A percentile compares a stretch with the other conserved stretches of the same genome.
These are phyloP conservation scores for Fusarium sarcochroum DNA, from an alignment of 2,329 filamentous ascomycete genomes.

Conservation along the genomic window DNA sequence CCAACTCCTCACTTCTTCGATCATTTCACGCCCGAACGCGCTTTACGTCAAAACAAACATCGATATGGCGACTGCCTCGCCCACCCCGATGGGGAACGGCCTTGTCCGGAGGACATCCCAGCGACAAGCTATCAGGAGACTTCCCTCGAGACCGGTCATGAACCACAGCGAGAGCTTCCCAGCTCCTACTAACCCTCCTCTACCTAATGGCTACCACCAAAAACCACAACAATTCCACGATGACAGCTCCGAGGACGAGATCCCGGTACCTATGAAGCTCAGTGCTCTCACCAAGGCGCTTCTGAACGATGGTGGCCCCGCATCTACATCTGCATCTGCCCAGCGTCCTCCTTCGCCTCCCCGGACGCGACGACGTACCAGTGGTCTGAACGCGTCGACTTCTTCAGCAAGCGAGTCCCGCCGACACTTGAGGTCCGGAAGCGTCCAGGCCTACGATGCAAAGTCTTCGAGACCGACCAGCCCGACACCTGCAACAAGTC, in stretches of 20 bases:
- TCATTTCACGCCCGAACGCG: conserved; percentile 34
- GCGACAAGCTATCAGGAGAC: conserved; percentile 67
- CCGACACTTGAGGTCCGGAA: conserved; percentile 64
- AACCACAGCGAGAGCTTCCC: conserved; percentile 63
- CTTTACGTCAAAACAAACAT: conserved; percentile 40
- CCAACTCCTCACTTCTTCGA: conserved; percentile 39
- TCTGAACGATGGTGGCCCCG: conserved; percentile 73
- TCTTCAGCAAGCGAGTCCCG: conserved; percentile 60
- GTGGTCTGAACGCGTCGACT: conserved; percentile 61
- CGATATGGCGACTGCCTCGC: conserved; percentile 67
- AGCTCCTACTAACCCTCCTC: conserved; percentile 47
- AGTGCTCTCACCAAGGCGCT: conserved; percentile 93
- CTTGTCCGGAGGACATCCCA: conserved; percentile 67
- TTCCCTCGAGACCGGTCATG: conserved; percentile 62
- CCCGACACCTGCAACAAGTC: conserved; percentile 57
- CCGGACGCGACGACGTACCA: conserved; percentile 64
- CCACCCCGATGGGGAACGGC: conserved; percentile 68
- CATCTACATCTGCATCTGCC: conserved; percentile 58
- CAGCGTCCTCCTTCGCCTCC: conserved; percentile 61
- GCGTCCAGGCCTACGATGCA: conserved; percentile 57
- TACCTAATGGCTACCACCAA: conserved; percentile 54
- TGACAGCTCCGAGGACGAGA: conserved; percentile 95
- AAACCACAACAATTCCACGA: conserved; percentile 68
- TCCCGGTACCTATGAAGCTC: conserved; percentile 91
- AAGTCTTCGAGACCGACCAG: conserved; percentile 60